Base-by-base conservation (phyloP, 2,329 filamentous ascomycete species). In the Canariomyces notabilis region DNA sequence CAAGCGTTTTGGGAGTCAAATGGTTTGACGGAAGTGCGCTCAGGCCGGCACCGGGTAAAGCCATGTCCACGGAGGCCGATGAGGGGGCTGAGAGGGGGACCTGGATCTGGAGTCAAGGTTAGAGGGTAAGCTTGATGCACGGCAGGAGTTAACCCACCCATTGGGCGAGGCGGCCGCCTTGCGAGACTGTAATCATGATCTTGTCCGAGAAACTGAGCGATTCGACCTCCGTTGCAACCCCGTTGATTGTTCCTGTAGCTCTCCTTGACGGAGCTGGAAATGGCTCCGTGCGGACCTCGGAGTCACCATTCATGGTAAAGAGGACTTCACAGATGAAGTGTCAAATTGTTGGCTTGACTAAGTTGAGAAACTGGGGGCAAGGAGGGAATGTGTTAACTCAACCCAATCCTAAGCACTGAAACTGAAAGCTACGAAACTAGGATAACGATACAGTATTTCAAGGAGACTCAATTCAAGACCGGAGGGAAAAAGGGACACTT, bases 141-240 rank as follows among this genome's bases (percentile, higher is more conserved):
- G 2, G 58, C 61, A 23, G 15, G 36, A 14, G 55, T 26, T 18
- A 15, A 63, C 70, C 44, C 73, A 96, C 89, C 93, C 93, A 98
- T 74, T 97, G 93, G 16, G 87, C 86, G 37, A 97, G 70, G 49
- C 84, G 79, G 6, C 90, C 91, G 51, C 84, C 79, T 68, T 97
- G 93, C 0, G 87, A 87, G 49, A 97, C 77, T 1, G 89, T 96
- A 52, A 98, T 72, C 58, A 98, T 70, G 58, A 98, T 89, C 67
- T 89, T 95, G 75, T 97, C 93, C 7, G 83, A 76, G 67, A 97
- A 97, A 58, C 75, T 80, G 44, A 89, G 73, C 9, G 76, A 76
- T 32, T 80, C 82, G 26, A 87, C 83, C 54, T 89, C 81, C 1
- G 93, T 97, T 29, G 75, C 65, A 18, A 83, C 65, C 22, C 80